Evolutionary conservation across 192 early-diverging fungal species (phyloP).

Genomic region (Umbelopsis sp.): DNA sequence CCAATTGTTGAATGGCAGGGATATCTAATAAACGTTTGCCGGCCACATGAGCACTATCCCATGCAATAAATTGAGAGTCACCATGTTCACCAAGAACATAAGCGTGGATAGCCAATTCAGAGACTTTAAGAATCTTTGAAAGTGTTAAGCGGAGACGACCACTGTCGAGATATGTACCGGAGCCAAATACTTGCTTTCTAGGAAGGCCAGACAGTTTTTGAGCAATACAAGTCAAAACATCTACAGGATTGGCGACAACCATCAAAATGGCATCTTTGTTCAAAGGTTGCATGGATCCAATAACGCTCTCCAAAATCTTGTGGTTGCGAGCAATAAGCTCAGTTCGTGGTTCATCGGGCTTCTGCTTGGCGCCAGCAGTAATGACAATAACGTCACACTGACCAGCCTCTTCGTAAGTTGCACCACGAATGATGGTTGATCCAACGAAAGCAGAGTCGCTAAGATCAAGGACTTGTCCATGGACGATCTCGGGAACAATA

Average conservation of each 20-base stretch:
- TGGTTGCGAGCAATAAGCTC: conserved; percentile 80
- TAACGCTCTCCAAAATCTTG: conserved; percentile 70
- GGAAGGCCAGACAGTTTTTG: conserved; percentile 82
- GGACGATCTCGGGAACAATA: conserved; percentile 61
- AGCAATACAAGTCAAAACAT: conserved; percentile 82
- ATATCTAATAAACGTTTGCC: conserved; percentile 68
- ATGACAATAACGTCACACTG: conserved; percentile 84
- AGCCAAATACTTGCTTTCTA: conserved; percentile 77
- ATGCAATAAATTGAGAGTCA: conserved; percentile 83
- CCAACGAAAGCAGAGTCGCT: conserved; percentile 76
- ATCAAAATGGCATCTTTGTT: conserved; percentile 71
- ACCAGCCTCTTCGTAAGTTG: conserved; percentile 68
- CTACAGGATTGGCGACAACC: conserved; percentile 83
- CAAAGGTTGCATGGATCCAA: conserved; percentile 75
- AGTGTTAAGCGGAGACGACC: conserved; percentile 67
- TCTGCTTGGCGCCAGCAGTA: conserved; percentile 85
- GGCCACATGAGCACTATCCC: conserved; percentile 73
- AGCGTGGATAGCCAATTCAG: conserved; percentile 63
- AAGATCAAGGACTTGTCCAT: conserved; percentile 83
- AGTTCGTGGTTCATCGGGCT: conserved; percentile 71
- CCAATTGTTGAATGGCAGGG: conserved; percentile 58
- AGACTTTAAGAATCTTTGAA: conserved; percentile 43
- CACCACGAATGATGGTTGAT: conserved; percentile 62
- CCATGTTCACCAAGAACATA: conserved; percentile 89
- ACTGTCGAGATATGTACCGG: conserved; percentile 84